phyloP scores from a whole-genome alignment of 2,329 filamentous ascomycete species.

The Arachnopeziza araneosa region DNA sequence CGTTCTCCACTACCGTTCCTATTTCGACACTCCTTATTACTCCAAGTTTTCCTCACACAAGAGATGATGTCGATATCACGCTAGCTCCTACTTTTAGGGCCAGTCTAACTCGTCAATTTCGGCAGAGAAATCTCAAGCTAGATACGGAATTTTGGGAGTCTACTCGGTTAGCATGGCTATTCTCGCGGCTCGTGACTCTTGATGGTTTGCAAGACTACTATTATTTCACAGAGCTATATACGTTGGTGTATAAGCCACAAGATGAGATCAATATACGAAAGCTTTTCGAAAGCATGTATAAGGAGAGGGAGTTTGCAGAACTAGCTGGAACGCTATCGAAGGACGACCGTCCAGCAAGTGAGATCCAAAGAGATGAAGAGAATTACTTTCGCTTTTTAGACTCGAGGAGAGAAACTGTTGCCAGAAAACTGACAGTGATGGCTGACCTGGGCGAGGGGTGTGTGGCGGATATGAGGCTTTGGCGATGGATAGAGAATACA shows the following conservation, averaged over 20 bases:
- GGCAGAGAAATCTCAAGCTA: too few species aligned
- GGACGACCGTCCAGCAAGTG: neutral
- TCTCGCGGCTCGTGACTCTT: conserved; percentile 13
- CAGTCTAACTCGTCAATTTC: too few species aligned
- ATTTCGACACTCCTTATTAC: too few species aligned
- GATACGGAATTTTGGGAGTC: conserved; percentile 6
- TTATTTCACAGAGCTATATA: conserved; percentile 16
- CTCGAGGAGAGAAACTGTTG: conserved; percentile 11
- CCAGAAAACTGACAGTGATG: conserved; percentile 14
- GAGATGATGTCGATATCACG: too few species aligned
- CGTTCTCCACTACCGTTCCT: too few species aligned
- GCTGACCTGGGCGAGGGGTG: conserved; percentile 10
- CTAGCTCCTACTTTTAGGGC: too few species aligned
- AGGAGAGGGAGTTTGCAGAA: conserved; percentile 3
- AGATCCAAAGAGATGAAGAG: conserved; percentile 13
- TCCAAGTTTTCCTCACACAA: too few species aligned
- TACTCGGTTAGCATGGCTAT: conserved; percentile 11
- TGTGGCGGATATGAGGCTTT: conserved; percentile 14
- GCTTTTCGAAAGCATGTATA: conserved; percentile 10
- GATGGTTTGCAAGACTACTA: conserved; percentile 15
- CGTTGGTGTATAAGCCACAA: conserved; percentile 6
- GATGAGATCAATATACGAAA: conserved; percentile 9
- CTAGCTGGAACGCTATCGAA: conserved; percentile 1
- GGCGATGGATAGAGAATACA: conserved; percentile 1
- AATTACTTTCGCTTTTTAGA: conserved; percentile 11